Percentiles rank a stretch among this genome's conserved stretches.
Evolutionary conservation across 148 eudicot species (phyloP).

Genomic region (Dysphania ambrosioides): DNA sequence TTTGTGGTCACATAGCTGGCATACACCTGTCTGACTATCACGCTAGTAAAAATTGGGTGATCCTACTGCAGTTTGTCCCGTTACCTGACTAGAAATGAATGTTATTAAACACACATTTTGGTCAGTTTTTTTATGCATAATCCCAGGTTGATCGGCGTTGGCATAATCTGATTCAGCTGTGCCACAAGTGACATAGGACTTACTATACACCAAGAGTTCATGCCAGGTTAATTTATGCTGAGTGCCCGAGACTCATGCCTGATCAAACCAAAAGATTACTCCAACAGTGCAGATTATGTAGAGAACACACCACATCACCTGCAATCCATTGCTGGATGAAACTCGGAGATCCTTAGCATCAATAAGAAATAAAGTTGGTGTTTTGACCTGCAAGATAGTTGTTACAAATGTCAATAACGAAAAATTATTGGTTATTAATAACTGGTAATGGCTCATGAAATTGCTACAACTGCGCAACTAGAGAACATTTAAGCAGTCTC

Average conservation of each 20-base stretch:
- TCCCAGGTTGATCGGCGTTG: not conserved
- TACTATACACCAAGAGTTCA: not conserved
- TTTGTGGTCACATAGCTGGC: no score
- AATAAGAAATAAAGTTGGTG: slow-evolving; percentile 76
- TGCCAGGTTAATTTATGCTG: not conserved
- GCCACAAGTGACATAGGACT: no score
- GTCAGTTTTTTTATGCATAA: no score
- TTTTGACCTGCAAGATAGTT: slow-evolving; percentile 64
- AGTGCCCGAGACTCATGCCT: not conserved
- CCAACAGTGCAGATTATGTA: not conserved
- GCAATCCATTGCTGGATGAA: slow-evolving; percentile 72
- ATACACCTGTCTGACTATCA: no score
- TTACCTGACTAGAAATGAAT: no score
- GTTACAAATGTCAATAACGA: not conserved
- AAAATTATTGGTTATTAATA: no score
- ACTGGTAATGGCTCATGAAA: no score
- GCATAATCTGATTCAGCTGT: not conserved
- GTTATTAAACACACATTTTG: no score
- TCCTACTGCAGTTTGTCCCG: no score
- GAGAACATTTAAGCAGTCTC: no score
- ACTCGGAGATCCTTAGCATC: slow-evolving; percentile 92
- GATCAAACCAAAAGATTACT: not conserved
- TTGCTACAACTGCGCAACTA: no score
- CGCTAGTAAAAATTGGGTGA: no score
- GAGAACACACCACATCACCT: slow-evolving; percentile 43